Base-by-base conservation (phyloP, 1,284 basidiomycete species). In the Afroboletus lepidellus region DNA sequence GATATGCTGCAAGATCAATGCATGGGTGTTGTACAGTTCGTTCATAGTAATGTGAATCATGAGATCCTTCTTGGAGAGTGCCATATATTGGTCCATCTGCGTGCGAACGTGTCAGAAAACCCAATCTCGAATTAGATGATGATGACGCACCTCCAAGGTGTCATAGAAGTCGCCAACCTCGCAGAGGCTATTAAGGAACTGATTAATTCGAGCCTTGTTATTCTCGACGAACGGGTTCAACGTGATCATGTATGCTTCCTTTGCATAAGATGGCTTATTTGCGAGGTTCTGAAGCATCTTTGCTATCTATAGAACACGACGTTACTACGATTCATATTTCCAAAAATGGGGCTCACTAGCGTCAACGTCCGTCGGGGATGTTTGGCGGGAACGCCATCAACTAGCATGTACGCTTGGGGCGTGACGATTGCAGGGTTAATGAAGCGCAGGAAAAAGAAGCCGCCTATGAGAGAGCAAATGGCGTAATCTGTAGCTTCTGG, bases 371-470 rank as follows among this genome's bases (percentile, higher is more conserved):
- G 83, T 46, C 97, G 81, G 23, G 96, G 95, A 69, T 98, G 94
- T 72, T 98, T 98, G 9, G 97, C 94, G 0, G 97, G 97, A 20
- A 96, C 90, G 42, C 91, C 92, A 66, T 98, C 95, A 36, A 99
- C 95, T 44, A 99, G 84, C 96, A 99, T 98, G 72, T 99, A 99
- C 21, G 97, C 96, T 70, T 99, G 97, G 0, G 97, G 97, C 2
- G 97, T 98, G 52, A 99, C 97, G 59, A 99, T 94, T n/a, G 97
- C 97, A 3, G 97, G 97, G 67, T 99, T 99, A 77, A 99, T 98
- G 74, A 99, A 99, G 13, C 97, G 92, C 54, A 99, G 84, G 81
- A 99, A 99, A 82, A 99, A 99, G 78, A 99, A 99, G 20, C 96
- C 96, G 50, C 97, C 97, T 62, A 99, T 99, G 51, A 99, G 81